Evolutionary conservation across 2,329 filamentous ascomycete genomes (phyloP).

Genomic region (Venturia carpophila): DNA sequence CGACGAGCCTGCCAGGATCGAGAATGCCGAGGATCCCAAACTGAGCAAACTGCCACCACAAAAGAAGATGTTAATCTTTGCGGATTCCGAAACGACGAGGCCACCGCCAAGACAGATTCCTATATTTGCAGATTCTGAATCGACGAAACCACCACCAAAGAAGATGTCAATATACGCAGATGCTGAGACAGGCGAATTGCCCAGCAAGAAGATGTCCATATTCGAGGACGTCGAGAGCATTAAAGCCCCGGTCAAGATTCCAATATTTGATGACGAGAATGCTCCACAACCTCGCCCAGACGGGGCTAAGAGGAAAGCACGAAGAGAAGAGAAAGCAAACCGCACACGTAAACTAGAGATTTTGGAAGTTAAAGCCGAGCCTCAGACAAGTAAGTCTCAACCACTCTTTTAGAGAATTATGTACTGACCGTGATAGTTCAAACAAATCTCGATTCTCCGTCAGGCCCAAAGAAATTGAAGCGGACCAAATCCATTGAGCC

Average conservation of each 20-base stretch:
- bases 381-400: constrained; percentile 69
- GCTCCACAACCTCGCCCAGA: constrained; percentile 43
- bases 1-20: not conserved
- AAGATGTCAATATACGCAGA: constrained; percentile 5
- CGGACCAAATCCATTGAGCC: constrained; percentile 71
- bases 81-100: not conserved
- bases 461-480: constrained; percentile 66
- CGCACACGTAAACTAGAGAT: constrained; percentile 57
- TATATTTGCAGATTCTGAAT: constrained; percentile 1
- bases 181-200: not conserved
- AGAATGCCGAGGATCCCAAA: constrained; percentile 4
- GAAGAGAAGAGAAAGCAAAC: constrained; percentile 43
- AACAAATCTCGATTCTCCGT: constrained; percentile 85
- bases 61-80: constrained; percentile 7
- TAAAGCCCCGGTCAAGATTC: constrained; percentile 11
- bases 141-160: constrained; percentile 1
- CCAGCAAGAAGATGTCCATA: constrained; percentile 2
- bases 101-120: not conserved
- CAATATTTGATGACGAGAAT: constrained; percentile 16
- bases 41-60: not conserved
- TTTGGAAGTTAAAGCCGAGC: constrained; percentile 75
- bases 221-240: constrained; percentile 10
- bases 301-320: constrained; percentile 40
- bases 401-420: not conserved
- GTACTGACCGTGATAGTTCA: constrained; percentile 57